Evolutionary conservation across 2,329 filamentous ascomycete species (phyloP).

Genomic region (Colletotrichum sidae): DNA sequence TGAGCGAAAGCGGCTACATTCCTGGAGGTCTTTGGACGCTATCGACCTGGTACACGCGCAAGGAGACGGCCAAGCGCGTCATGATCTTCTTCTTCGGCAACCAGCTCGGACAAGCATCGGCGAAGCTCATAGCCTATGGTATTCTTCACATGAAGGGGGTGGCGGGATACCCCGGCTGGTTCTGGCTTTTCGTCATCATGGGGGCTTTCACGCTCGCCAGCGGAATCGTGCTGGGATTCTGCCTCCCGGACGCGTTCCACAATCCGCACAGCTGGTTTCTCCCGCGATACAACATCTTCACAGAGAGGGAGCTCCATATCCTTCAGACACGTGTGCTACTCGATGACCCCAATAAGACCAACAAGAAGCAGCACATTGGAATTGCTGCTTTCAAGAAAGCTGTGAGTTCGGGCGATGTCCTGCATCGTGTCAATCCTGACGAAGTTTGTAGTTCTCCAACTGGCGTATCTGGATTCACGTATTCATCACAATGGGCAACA

Average conservation of each 20-base stretch:
- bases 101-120: slow-evolving; percentile 59
- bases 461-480: slow-evolving; percentile 66
- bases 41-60: slow-evolving; percentile 66
- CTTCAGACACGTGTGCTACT: slow-evolving; percentile 53
- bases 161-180: slow-evolving; percentile 63
- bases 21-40: slow-evolving; percentile 63
- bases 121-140: slow-evolving; percentile 55
- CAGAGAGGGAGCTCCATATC: slow-evolving; percentile 54
- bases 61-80: slow-evolving; percentile 63
- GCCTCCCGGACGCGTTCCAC: slow-evolving; percentile 57
- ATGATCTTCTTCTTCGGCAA: slow-evolving; percentile 69
- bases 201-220: slow-evolving; percentile 62
- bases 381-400: slow-evolving; percentile 57
- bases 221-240: slow-evolving; percentile 55
- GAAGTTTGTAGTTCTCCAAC: slow-evolving; percentile 52
- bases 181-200: slow-evolving; percentile 67
- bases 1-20: slow-evolving; percentile 67
- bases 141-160: slow-evolving; percentile 63
- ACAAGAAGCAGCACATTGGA: slow-evolving; percentile 61
- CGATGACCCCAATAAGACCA: slow-evolving; percentile 58
- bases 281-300: slow-evolving; percentile 50
- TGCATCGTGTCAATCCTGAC: not conserved
- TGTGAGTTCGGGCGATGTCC: slow-evolving; percentile 40
- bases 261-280: slow-evolving; percentile 56
- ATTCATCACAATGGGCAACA: slow-evolving; percentile 61